Percentiles rank a stretch among this genome's conserved stretches.
Conservation (phyloP, 2,329 filamentous ascomycete species). For the Cladosporium sp. region DNA sequence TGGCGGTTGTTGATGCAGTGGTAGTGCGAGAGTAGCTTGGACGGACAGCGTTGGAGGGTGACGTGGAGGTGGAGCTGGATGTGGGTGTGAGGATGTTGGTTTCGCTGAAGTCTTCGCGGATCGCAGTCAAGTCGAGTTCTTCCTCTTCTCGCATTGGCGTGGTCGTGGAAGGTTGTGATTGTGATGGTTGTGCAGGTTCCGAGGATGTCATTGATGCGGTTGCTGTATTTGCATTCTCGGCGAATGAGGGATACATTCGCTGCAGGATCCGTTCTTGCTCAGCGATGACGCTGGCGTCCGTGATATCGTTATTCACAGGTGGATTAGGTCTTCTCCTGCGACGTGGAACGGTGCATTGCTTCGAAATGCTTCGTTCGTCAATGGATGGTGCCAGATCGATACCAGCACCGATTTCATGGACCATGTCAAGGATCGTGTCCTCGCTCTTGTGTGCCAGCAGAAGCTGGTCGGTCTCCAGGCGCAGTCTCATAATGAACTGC, state of each 20-base stretch:
- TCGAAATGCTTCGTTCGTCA: conserved; percentile 56
- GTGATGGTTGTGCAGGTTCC: not conserved
- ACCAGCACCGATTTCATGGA: conserved; percentile 65
- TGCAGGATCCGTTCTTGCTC: conserved; percentile 47
- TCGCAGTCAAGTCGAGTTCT: conserved; percentile 31
- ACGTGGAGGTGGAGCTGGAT: conserved; percentile 4
- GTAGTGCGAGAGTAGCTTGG: conserved; percentile 24
- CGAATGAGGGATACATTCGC: conserved; percentile 42
- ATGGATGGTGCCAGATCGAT: conserved; percentile 67
- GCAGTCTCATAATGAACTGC: conserved; percentile 64
- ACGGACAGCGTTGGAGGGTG: conserved; percentile 15
- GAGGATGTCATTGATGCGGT: not conserved
- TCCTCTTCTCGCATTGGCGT: conserved; percentile 29
- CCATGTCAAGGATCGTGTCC: conserved; percentile 62
- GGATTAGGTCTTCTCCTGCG: conserved; percentile 33
- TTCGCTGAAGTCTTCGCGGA: conserved; percentile 28
- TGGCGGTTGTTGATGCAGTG: conserved; percentile 21
- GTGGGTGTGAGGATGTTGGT: not conserved
- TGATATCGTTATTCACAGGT: conserved; percentile 29
- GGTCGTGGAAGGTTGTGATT: conserved; percentile 5
- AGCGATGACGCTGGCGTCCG: conserved; percentile 37
- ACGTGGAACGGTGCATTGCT: conserved; percentile 44
- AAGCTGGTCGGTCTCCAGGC: conserved; percentile 70
- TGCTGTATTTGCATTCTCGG: conserved; percentile 13
- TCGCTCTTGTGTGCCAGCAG: conserved; percentile 62